Conservation (phyloP, 169 alveolate genomes). For the Toxoplasma gondii region DNA sequence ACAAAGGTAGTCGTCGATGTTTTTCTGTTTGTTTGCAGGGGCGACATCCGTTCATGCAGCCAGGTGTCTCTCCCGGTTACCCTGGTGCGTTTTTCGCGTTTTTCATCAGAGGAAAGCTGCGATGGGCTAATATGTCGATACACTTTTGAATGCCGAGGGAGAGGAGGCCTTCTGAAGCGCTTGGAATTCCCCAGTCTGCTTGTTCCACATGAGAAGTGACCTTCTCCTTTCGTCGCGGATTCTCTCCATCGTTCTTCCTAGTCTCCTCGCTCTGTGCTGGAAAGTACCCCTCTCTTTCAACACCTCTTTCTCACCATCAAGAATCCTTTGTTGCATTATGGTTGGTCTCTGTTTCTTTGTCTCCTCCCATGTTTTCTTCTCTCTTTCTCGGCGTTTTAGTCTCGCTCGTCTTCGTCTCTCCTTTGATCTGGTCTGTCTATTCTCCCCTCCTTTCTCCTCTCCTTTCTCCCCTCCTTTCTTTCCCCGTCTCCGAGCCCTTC, state of each 20-base stretch:
- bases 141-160: too few relatives aligned
- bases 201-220: too few relatives aligned
- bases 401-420: neutral
- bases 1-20: neutral
- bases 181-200: too few relatives aligned
- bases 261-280: neutral
- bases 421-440: neutral
- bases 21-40: neutral
- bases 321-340: neutral
- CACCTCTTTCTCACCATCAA: neutral
- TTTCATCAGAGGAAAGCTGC: neutral
- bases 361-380: neutral
- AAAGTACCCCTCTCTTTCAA: neutral
- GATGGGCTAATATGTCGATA: too few relatives aligned
- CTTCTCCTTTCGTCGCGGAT: neutral
- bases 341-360: neutral
- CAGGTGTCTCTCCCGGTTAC: neutral
- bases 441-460: neutral
- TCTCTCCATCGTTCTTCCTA: neutral
- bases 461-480: neutral
- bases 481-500: neutral
- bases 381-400: neutral
- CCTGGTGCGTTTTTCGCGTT: neutral
- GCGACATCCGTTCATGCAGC: neutral
- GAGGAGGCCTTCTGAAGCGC: too few relatives aligned